Evolutionary conservation across 1,284 basidiomycete genomes (phyloP).

Genomic region (Neolentinus lepideus): DNA sequence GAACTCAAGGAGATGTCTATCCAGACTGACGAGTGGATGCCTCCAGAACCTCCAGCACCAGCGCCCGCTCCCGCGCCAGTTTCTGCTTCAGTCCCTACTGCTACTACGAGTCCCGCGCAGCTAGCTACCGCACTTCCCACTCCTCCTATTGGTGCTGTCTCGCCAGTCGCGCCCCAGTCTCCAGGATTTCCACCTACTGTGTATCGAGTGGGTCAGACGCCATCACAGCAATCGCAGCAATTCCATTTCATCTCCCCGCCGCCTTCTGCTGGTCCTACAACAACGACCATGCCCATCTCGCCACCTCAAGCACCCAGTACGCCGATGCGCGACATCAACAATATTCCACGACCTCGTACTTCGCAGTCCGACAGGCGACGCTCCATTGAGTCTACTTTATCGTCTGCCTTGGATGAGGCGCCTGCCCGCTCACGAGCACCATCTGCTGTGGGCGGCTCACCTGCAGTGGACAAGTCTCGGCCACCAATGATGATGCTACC

Average conservation of each 20-base stretch:
- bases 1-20: constrained; percentile 66
- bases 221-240: constrained; percentile 49
- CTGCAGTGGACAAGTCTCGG: constrained; percentile 65
- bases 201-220: constrained; percentile 8
- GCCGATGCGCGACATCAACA: constrained; percentile 33
- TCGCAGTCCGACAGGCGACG: constrained; percentile 34
- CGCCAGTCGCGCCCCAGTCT: constrained; percentile 15
- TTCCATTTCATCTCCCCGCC: constrained; percentile 70
- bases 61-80: constrained; percentile 18
- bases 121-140: constrained; percentile 17
- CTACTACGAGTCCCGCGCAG: constrained; percentile 13
- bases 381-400: constrained; percentile 61
- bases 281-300: constrained; percentile 19
- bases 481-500: constrained; percentile 84
- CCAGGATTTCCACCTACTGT: constrained; percentile 11
- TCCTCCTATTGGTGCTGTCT: constrained; percentile 33
- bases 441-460: constrained; percentile 32
- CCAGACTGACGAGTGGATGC: constrained; percentile 70
- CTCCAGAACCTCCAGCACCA: constrained; percentile 26
- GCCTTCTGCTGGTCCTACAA: constrained; percentile 28
- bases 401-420: constrained; percentile 37
- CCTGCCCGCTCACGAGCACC: constrained; percentile 47
- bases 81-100: constrained; percentile 20
- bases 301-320: constrained; percentile 33
- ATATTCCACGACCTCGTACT: constrained; percentile 30